A percentile compares a stretch with the other conserved stretches of the same genome.
phyloP scores from a whole-genome alignment of 495 filamentous ascomycete species.

The Penicillium ucsense region DNA sequence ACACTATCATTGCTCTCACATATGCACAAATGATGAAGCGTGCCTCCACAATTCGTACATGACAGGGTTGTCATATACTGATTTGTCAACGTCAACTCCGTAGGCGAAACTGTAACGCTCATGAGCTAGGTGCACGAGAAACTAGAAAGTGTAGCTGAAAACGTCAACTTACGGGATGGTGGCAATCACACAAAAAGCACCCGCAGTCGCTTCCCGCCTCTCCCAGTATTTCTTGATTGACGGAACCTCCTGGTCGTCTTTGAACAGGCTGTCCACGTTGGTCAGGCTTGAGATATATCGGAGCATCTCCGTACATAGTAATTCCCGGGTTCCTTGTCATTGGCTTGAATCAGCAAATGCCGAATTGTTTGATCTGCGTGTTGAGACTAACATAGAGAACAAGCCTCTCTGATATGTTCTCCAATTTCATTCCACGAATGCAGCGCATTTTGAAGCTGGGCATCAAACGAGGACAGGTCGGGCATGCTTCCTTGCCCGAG shows the following conservation, averaged over 20 bases:
- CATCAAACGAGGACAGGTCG: not conserved
- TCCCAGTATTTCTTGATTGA: conserved; percentile 1
- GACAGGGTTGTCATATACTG: not conserved
- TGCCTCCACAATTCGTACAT: not conserved
- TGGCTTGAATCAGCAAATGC: too few species aligned
- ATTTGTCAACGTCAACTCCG: not conserved
- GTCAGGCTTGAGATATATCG: conserved; percentile 2
- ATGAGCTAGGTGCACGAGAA: not conserved
- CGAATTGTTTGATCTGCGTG: too few species aligned
- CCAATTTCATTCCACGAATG: not conserved
- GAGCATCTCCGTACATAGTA: not conserved
- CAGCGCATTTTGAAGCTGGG: not conserved
- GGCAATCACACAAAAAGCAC: not conserved
- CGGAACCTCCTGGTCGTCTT: not conserved
- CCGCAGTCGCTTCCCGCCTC: not conserved
- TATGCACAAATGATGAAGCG: not conserved
- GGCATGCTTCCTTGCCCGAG: not conserved
- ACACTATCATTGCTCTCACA: not conserved
- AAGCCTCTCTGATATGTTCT: not conserved
- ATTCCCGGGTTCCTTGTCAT: not conserved
- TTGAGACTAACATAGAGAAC: not conserved
- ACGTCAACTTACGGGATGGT: not conserved
- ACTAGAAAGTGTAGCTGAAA: not conserved
- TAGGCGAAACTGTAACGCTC: not conserved
- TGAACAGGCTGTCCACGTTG: conserved; percentile 3